These are phyloP conservation scores for Antitrichia curtipendula DNA, from an alignment of 225 moss, liverwort and hornwort species.

Conservation along the genomic window DNA sequence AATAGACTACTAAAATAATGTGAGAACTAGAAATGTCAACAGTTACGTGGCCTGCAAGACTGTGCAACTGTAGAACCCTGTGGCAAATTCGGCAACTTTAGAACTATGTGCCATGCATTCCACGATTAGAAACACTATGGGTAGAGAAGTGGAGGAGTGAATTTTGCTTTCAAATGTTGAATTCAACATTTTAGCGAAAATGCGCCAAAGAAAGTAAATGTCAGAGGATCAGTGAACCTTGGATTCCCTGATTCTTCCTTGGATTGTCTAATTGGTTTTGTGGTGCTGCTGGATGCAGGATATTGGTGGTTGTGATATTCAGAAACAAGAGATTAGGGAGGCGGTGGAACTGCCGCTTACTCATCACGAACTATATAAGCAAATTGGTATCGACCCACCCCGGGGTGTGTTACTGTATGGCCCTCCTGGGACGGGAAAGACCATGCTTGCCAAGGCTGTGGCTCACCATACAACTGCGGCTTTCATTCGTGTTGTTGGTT, in stretches of 20 bases:
- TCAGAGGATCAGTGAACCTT: background rate
- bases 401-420: constrained; percentile 79
- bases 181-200: background rate
- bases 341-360: constrained; percentile 57
- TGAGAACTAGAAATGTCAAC: background rate
- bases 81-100: background rate
- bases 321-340: constrained; percentile 56
- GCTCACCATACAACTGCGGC: constrained; percentile 86
- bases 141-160: too few species aligned
- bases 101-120: background rate
- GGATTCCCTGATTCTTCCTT: background rate
- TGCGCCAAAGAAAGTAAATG: too few species aligned
- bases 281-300: constrained; percentile 33
- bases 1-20: too few species aligned
- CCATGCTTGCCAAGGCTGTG: constrained; percentile 72
- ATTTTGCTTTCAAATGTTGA: background rate
- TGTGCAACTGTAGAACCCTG: background rate
- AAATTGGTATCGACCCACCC: constrained; percentile 90
- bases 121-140: background rate
- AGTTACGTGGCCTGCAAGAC: background rate
- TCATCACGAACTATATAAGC: constrained; percentile 89
- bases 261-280: background rate
- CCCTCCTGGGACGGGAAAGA: constrained; percentile 85
- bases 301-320: constrained; percentile 91
- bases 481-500: constrained; percentile 91